Conservation (phyloP, 108 stramenopile species). For the Cyclotella atomus region DNA sequence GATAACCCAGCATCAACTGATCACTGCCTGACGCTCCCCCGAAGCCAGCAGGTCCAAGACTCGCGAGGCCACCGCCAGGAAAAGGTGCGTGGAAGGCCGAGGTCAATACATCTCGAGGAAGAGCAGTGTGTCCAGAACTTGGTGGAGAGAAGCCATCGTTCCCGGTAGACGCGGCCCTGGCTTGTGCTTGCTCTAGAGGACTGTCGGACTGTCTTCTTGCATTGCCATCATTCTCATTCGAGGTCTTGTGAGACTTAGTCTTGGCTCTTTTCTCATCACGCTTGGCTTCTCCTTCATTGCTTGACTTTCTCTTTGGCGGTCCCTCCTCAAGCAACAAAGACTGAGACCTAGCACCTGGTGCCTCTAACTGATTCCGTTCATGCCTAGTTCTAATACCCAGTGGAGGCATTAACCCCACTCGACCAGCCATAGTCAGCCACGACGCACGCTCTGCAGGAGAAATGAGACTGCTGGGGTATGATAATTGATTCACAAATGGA, state of each 20-base stretch:
- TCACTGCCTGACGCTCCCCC: no score
- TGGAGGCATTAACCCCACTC: no score
- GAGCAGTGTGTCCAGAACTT: no score
- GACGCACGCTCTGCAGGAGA: background rate
- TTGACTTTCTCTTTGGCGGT: background rate
- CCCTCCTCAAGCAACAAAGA: background rate
- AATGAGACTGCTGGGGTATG: background rate
- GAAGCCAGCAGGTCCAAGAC: background rate
- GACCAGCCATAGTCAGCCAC: background rate
- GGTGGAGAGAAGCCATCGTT: no score
- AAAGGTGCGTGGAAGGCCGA: background rate
- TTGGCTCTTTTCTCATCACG: background rate
- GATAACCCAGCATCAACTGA: constrained; percentile 1
- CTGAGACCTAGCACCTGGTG: background rate
- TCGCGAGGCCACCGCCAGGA: background rate
- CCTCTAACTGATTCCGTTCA: no score
- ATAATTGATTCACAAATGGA: background rate
- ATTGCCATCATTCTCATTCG: no score
- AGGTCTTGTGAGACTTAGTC: background rate
- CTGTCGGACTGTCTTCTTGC: no score
- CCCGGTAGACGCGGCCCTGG: no score
- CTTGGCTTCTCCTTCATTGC: background rate
- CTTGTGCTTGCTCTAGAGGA: no score
- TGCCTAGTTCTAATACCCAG: no score
- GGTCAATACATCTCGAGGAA: background rate